Conservation (phyloP, 2,329 filamentous ascomycete species). For the Colletotrichum sp. region DNA sequence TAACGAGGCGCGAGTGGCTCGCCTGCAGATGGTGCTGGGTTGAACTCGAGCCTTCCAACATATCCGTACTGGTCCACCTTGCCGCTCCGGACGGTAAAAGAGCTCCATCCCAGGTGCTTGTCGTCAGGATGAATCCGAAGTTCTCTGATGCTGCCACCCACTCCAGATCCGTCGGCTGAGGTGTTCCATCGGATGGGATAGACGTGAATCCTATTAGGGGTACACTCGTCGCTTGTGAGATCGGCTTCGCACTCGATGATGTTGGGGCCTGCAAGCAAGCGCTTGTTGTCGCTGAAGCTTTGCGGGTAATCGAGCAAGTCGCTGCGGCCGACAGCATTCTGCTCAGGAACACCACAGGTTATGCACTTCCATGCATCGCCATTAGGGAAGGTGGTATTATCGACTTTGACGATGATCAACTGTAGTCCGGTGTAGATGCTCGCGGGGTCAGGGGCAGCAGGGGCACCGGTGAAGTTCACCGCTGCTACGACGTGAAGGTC, state of each 20-base stretch:
- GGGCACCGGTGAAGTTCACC: slow-evolving; percentile 46
- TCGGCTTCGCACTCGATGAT: slow-evolving; percentile 41
- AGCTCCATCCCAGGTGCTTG: slow-evolving; percentile 41
- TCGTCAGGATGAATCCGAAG: slow-evolving; percentile 46
- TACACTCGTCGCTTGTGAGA: slow-evolving; percentile 39
- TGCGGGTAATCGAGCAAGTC: slow-evolving; percentile 44
- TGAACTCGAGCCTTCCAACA: slow-evolving; percentile 40
- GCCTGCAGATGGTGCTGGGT: slow-evolving; percentile 32
- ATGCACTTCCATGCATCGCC: slow-evolving; percentile 53
- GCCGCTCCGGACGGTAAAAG: slow-evolving; percentile 25
- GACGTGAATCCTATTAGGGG: slow-evolving; percentile 35
- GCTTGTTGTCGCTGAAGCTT: slow-evolving; percentile 41
- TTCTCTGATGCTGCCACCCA: slow-evolving; percentile 38
- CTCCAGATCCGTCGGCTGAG: slow-evolving; percentile 29
- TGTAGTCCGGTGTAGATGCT: slow-evolving; percentile 47
- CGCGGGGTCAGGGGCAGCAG: slow-evolving; percentile 38
- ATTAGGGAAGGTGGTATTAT: slow-evolving; percentile 43
- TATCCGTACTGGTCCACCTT: slow-evolving; percentile 28
- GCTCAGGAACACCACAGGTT: slow-evolving; percentile 43
- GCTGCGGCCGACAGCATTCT: slow-evolving; percentile 30
- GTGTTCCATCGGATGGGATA: slow-evolving; percentile 43
- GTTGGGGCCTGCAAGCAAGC: slow-evolving; percentile 35
- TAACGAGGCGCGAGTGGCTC: slow-evolving; percentile 32
- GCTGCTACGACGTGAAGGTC: slow-evolving; percentile 44
- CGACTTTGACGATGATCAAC: slow-evolving; percentile 45